These are phyloP conservation scores for Nitzschia sp. DNA, from an alignment of 108 stramenopile species.

Conservation along the genomic window DNA sequence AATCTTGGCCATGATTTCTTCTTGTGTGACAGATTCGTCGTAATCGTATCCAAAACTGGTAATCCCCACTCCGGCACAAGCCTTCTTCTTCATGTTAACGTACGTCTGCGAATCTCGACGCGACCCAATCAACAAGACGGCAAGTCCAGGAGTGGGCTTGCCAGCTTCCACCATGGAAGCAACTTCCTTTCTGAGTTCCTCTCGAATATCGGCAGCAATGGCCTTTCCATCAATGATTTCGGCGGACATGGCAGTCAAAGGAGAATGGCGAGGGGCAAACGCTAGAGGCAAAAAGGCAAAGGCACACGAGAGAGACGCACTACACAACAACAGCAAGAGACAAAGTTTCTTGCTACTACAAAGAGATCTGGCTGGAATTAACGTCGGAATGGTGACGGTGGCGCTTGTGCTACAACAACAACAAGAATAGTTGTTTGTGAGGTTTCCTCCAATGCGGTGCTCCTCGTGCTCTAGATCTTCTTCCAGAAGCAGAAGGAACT, in stretches of 20 bases:
- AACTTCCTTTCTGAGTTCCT: constrained; percentile 60
- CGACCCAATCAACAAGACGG: constrained; percentile 90
- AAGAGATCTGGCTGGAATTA: too few relatives aligned
- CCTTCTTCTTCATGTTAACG: constrained; percentile 97
- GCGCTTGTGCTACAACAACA: too few relatives aligned
- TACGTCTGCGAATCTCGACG: constrained; percentile 95
- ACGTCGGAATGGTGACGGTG: too few relatives aligned
- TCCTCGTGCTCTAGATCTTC: too few relatives aligned
- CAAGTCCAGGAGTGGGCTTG: constrained; percentile 72
- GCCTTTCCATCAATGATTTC: constrained; percentile 80
- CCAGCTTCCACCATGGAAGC: constrained; percentile 10
- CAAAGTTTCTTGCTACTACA: too few relatives aligned
- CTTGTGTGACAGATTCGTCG: constrained; percentile 77
- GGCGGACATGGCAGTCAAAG: neutral
- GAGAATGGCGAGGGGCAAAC: neutral
- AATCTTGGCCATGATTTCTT: constrained; percentile 71
- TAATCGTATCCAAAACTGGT: constrained; percentile 78
- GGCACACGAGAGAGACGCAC: neutral
- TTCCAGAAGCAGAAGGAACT: too few relatives aligned
- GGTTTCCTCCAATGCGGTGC: too few relatives aligned
- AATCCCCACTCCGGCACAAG: constrained; percentile 87
- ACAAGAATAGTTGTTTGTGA: too few relatives aligned
- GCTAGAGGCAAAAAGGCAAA: neutral
- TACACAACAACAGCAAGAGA: too few relatives aligned
- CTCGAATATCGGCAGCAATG: constrained; percentile 68